Conservation (phyloP, 2,329 filamentous ascomycete genomes). For the Furcasterigmium sp. region DNA sequence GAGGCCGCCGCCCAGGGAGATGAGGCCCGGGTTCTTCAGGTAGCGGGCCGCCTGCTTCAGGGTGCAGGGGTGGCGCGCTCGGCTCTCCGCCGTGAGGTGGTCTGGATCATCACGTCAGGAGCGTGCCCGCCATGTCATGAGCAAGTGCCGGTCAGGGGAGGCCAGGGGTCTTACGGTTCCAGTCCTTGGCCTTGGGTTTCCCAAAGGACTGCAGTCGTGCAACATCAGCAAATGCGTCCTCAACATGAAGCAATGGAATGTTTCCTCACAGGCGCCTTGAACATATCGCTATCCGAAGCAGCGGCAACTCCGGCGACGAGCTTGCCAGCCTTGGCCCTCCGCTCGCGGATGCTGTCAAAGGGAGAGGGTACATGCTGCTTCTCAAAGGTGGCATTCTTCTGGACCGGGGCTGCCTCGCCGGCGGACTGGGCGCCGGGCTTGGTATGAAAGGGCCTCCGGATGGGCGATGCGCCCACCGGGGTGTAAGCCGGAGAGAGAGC, state of each 20-base stretch:
- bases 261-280: slow-evolving; percentile 63
- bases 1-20: slow-evolving; percentile 88
- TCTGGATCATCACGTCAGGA: slow-evolving; percentile 26
- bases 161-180: slow-evolving; percentile 64
- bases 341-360: slow-evolving; percentile 59
- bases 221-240: slow-evolving; percentile 5
- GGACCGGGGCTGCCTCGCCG: slow-evolving; percentile 10
- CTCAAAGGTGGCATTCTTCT: slow-evolving; percentile 10
- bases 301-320: slow-evolving; percentile 74
- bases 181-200: slow-evolving; percentile 75
- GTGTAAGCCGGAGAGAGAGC: background rate
- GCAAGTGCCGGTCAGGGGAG: background rate
- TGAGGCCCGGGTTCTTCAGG: slow-evolving; percentile 75
- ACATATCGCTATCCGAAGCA: slow-evolving; percentile 72
- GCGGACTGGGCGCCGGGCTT: slow-evolving; percentile 9
- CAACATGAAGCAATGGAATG: background rate
- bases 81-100: slow-evolving; percentile 58
- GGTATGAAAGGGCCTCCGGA: slow-evolving; percentile 6
- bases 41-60: slow-evolving; percentile 78
- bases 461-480: background rate
- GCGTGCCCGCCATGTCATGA: background rate
- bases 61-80: slow-evolving; percentile 57
- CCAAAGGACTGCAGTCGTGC: slow-evolving; percentile 23
- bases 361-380: slow-evolving; percentile 11
- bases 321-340: slow-evolving; percentile 66